These are phyloP conservation scores for Amanita fuliginea DNA, from an alignment of 768 basidiomycete species.

Conservation along the genomic window DNA sequence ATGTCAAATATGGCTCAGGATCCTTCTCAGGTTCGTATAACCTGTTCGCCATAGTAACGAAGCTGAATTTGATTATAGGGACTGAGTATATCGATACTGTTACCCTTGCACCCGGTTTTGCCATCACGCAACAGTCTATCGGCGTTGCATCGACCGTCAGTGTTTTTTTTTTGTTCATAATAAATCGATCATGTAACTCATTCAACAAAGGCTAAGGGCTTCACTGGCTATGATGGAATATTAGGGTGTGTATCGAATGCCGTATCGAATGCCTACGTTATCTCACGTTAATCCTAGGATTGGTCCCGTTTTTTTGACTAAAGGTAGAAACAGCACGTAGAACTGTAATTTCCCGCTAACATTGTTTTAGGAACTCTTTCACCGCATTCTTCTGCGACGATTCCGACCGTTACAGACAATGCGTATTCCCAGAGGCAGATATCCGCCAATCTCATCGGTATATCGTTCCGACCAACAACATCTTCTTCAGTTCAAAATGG, in stretches of 20 bases:
- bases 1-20: constrained; percentile 51
- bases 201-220: constrained; percentile 22
- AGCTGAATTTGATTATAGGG: constrained; percentile 16
- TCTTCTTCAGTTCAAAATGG: constrained; percentile 25
- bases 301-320: constrained; percentile 47
- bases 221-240: constrained; percentile 49
- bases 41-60: not conserved
- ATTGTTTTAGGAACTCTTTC: constrained; percentile 21
- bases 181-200: not conserved
- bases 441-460: constrained; percentile 27
- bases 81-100: constrained; percentile 45
- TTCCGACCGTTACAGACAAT: constrained; percentile 53
- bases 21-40: constrained; percentile 38
- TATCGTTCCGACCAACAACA: constrained; percentile 40
- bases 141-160: constrained; percentile 39
- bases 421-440: constrained; percentile 31
- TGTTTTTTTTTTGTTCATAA: not conserved
- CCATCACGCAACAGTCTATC: constrained; percentile 42
- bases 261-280: too few relatives aligned
- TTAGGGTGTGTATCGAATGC: constrained; percentile 32
- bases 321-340: constrained; percentile 15
- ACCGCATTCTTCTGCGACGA: constrained; percentile 15
- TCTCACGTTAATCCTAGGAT: constrained; percentile 25
- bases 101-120: constrained; percentile 34
- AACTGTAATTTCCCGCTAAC: not conserved